phyloP scores from a whole-genome alignment of 345 rosid species.

The Euphorbia tirucalli region DNA sequence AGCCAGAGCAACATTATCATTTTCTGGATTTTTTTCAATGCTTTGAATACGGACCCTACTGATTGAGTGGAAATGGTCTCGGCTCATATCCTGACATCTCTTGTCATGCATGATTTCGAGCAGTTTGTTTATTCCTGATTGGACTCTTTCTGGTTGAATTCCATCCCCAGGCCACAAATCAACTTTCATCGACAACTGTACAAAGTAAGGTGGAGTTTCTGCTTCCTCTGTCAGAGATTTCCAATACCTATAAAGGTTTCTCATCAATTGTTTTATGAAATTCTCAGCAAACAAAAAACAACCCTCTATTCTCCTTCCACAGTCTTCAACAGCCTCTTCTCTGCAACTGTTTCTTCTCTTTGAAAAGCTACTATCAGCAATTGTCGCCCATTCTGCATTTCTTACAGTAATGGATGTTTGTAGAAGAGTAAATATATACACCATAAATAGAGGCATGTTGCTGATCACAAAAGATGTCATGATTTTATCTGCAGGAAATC shows the following conservation, averaged over 20 bases:
- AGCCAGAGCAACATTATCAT: conserved; percentile 33
- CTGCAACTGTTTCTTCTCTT: conserved; percentile 16
- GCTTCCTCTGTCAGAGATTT: conserved; percentile 39
- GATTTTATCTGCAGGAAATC: conserved; percentile 40
- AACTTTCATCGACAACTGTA: conserved; percentile 45
- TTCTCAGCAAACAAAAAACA: conserved; percentile 14
- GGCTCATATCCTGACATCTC: conserved; percentile 30
- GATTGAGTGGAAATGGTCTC: conserved; percentile 18
- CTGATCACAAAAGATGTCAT: conserved; percentile 36
- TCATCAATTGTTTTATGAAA: conserved; percentile 5
- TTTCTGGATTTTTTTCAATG: conserved; percentile 41
- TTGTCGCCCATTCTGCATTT: conserved; percentile 28
- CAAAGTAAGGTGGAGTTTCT: conserved; percentile 46
- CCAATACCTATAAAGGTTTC: conserved; percentile 35
- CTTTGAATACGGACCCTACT: conserved; percentile 43
- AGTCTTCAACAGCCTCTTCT: conserved; percentile 18
- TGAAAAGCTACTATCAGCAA: conserved; percentile 10
- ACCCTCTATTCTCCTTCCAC: conserved; percentile 11
- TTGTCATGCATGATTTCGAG: conserved; percentile 31
- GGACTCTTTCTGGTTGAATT: conserved; percentile 40
- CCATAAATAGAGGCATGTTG: conserved; percentile 40
- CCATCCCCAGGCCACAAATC: conserved; percentile 46
- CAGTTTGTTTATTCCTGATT: conserved; percentile 37
- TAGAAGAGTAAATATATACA: conserved; percentile 41
- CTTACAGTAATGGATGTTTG: conserved; percentile 37